A percentile compares a stretch with the other conserved stretches of the same genome.
Evolutionary conservation across 176 grass and related monocot genomes (phyloP).

Genomic region (Saccharum officinarum): DNA sequence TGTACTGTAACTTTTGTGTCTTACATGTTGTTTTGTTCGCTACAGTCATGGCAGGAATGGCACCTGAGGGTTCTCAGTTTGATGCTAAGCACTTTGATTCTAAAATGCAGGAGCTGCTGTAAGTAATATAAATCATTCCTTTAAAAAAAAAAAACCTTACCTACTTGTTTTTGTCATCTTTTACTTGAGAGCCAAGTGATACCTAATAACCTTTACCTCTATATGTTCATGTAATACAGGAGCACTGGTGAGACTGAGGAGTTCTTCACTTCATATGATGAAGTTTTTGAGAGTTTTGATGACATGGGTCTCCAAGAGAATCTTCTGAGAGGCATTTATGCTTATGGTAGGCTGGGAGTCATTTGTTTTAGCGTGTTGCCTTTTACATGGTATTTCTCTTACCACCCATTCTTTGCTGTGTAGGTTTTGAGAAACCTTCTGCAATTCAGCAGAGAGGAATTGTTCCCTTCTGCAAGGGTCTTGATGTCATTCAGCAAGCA

Average conservation of each 20-base stretch:
- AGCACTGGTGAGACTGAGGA: slow-evolving; percentile 59
- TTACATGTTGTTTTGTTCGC: not conserved
- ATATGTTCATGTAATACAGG: slow-evolving; percentile 26
- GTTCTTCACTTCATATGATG: slow-evolving; percentile 86
- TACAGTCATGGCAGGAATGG: slow-evolving; percentile 75
- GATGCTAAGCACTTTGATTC: slow-evolving; percentile 81
- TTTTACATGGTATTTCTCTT: not conserved
- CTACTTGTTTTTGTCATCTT: not conserved
- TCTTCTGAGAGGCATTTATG: slow-evolving; percentile 91
- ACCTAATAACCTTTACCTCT: not conserved
- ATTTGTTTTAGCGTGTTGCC: not conserved
- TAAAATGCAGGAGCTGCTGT: slow-evolving; percentile 84
- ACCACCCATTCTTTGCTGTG: not conserved
- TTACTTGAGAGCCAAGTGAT: not conserved
- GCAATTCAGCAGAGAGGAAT: slow-evolving; percentile 94
- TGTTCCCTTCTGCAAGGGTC: slow-evolving; percentile 90
- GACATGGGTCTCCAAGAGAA: slow-evolving; percentile 96
- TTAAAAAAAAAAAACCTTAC: no score
- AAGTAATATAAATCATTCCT: not conserved
- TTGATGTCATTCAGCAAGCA: slow-evolving; percentile 97
- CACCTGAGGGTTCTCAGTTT: slow-evolving; percentile 83
- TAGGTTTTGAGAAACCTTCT: slow-evolving; percentile 97
- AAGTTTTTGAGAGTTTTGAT: slow-evolving; percentile 92
- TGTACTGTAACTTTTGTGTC: not conserved
- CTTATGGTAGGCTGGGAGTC: slow-evolving; percentile 51